phyloP scores from a whole-genome alignment of 345 rosid genomes.

The Linum usitatissimum region DNA sequence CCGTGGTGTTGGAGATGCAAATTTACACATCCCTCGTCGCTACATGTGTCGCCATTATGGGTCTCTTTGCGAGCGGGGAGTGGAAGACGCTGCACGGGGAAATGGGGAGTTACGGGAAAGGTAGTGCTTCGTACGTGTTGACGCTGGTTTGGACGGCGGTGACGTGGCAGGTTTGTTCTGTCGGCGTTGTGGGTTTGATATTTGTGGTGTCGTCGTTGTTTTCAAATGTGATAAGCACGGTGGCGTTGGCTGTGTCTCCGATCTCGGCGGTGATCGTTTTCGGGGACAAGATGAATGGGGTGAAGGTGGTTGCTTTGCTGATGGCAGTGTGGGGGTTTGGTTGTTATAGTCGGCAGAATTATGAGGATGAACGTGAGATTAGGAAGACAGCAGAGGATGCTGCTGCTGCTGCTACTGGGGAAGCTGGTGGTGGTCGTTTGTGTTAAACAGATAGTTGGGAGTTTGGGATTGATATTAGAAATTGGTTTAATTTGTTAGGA shows the following conservation, averaged over 20 bases:
- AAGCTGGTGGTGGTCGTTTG: slow-evolving; percentile 7
- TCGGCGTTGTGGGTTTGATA: slow-evolving; percentile 64
- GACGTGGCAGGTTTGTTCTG: slow-evolving; percentile 57
- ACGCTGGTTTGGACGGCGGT: slow-evolving; percentile 46
- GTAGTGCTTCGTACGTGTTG: slow-evolving; percentile 40
- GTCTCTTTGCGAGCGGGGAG: slow-evolving; percentile 57
- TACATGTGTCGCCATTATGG: slow-evolving; percentile 25
- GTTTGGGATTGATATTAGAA: no score
- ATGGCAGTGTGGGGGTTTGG: slow-evolving; percentile 54
- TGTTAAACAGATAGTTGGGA: slow-evolving; percentile 8
- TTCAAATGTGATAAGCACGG: slow-evolving; percentile 59
- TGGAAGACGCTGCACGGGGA: slow-evolving; percentile 53
- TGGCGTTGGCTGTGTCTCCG: slow-evolving; percentile 52
- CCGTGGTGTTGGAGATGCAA: slow-evolving; percentile 52
- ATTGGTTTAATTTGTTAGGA: no score
- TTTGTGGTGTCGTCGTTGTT: slow-evolving; percentile 59
- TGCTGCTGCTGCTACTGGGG: slow-evolving; percentile 1
- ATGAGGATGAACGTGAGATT: slow-evolving; percentile 38
- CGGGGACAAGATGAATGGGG: slow-evolving; percentile 56
- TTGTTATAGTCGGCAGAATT: slow-evolving; percentile 48
- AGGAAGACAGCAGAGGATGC: slow-evolving; percentile 12
- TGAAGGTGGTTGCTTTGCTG: slow-evolving; percentile 53
- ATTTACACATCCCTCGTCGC: slow-evolving; percentile 45
- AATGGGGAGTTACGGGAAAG: slow-evolving; percentile 35
- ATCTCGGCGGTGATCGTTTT: slow-evolving; percentile 41